Percentiles rank a stretch among this genome's conserved stretches.
Conservation (phyloP, 768 basidiomycete genomes). For the Lactarius quietus region DNA sequence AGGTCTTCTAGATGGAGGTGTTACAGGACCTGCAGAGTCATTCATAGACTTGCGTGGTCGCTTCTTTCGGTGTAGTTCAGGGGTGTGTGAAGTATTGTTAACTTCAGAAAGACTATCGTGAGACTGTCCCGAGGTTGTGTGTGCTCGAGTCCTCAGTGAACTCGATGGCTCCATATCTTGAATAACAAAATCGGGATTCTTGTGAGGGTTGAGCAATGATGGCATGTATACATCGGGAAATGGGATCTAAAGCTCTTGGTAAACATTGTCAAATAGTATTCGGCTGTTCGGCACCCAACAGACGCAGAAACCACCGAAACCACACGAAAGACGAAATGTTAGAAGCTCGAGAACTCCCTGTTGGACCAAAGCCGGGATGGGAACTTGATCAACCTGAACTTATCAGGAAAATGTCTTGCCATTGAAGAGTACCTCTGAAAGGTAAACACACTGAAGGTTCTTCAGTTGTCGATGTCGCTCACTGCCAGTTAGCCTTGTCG, state of each 20-base stretch:
- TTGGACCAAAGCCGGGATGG: slow-evolving; percentile 57
- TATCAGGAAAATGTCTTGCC: slow-evolving; percentile 34
- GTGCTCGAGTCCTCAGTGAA: background rate
- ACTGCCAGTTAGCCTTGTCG: slow-evolving; percentile 45
- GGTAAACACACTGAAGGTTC: slow-evolving; percentile 38
- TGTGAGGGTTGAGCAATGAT: background rate
- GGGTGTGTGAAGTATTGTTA: slow-evolving; percentile 4
- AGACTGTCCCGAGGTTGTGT: background rate
- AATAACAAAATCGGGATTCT: background rate
- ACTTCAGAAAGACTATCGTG: slow-evolving; percentile 4
- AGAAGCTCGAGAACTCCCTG: slow-evolving; percentile 42
- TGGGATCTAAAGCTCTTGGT: background rate
- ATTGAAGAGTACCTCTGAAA: slow-evolving; percentile 53
- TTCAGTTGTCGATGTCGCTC: slow-evolving; percentile 3
- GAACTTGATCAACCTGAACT: slow-evolving; percentile 46
- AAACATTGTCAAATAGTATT: slow-evolving; percentile 6
- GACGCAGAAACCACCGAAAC: background rate
- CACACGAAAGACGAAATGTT: slow-evolving; percentile 5
- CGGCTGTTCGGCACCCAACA: background rate
- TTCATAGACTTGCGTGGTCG: slow-evolving; percentile 12
- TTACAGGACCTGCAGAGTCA: slow-evolving; percentile 9
- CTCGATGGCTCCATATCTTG: slow-evolving; percentile 1
- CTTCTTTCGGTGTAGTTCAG: slow-evolving; percentile 18
- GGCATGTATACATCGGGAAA: background rate
- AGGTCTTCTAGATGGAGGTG: slow-evolving; percentile 8